Conservation (phyloP, 1,284 basidiomycete genomes). For the Clitocybe nebularis region DNA sequence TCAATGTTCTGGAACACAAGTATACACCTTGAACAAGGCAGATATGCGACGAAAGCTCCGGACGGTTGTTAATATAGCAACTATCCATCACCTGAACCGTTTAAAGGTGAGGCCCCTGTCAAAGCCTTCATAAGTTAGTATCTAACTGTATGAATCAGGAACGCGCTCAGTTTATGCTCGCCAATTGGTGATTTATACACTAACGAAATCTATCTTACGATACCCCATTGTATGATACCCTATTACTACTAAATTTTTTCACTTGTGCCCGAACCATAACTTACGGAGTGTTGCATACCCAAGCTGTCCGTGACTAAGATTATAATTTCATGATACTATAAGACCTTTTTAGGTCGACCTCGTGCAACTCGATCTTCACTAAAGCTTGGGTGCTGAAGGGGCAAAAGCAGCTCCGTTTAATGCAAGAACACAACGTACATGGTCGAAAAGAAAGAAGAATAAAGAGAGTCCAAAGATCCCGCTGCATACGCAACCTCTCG, state of each 20-base stretch:
- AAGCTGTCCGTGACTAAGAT: no score
- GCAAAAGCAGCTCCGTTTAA: conserved; percentile 8
- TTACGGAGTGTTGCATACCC: no score
- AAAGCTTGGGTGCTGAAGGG: no score
- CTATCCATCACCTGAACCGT: conserved; percentile 63
- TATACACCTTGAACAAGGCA: conserved; percentile 63
- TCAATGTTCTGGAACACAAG: conserved; percentile 83
- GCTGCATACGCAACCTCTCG: conserved; percentile 11
- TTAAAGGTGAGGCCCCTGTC: conserved; percentile 50
- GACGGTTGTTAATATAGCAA: conserved; percentile 79
- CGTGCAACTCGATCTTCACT: no score
- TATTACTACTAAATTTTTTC: no score
- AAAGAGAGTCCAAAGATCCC: conserved; percentile 15
- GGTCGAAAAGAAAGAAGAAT: conserved; percentile 11
- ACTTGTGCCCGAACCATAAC: no score
- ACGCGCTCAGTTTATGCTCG: conserved; percentile 38
- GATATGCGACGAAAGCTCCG: conserved; percentile 69
- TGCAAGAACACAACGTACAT: conserved; percentile 12
- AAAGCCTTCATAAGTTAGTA: not conserved
- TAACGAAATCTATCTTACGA: not conserved
- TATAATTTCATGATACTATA: no score
- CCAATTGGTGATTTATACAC: conserved; percentile 13
- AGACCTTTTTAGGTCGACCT: no score
- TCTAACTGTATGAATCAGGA: conserved; percentile 35
- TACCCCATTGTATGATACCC: conserved; percentile 14